Evolutionary conservation across 352 stramenopile species (phyloP).

Genomic region (Globisporangium middletonii): DNA sequence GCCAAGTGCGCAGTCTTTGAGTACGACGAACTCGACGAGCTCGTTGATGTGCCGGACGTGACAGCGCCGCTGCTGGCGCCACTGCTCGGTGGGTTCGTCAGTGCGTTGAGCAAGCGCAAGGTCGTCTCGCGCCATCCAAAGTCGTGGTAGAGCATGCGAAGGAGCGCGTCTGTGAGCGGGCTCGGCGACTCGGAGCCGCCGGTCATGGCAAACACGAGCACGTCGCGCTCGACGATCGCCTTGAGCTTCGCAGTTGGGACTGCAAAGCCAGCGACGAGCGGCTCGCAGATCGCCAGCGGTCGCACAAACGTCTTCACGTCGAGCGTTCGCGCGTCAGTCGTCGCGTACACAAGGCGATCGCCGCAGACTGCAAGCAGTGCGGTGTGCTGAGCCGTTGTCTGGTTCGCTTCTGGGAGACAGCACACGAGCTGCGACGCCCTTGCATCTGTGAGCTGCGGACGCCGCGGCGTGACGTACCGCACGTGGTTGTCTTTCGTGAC

Average conservation of each 20-base stretch:
- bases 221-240: conserved; percentile 57
- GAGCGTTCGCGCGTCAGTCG: conserved; percentile 33
- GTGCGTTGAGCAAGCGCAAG: conserved; percentile 33
- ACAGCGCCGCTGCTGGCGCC: conserved; percentile 2
- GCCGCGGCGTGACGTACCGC: conserved; percentile 44
- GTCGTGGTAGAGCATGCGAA: conserved; percentile 37
- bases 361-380: conserved; percentile 39
- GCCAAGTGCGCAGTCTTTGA: conserved; percentile 36
- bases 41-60: conserved; percentile 1
- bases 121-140: conserved; percentile 58
- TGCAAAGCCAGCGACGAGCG: conserved; percentile 41
- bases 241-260: conserved; percentile 26
- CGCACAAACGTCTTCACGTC: conserved; percentile 32
- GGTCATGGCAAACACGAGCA: conserved; percentile 43
- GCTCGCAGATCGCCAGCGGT: conserved; percentile 43
- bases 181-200: conserved; percentile 35
- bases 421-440: conserved; percentile 22
- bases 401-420: conserved; percentile 15
- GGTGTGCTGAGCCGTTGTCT: conserved; percentile 6
- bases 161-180: conserved; percentile 36
- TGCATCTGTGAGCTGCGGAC: background rate
- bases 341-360: conserved; percentile 48
- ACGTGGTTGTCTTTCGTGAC: conserved; percentile 43
- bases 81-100: conserved; percentile 20
- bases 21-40: conserved; percentile 23